Evolutionary conservation across 1,139 yeast species (phyloP), one percentile per base, ranked within the genome.

Genomic region (Insectozyma bohioensis): DNA sequence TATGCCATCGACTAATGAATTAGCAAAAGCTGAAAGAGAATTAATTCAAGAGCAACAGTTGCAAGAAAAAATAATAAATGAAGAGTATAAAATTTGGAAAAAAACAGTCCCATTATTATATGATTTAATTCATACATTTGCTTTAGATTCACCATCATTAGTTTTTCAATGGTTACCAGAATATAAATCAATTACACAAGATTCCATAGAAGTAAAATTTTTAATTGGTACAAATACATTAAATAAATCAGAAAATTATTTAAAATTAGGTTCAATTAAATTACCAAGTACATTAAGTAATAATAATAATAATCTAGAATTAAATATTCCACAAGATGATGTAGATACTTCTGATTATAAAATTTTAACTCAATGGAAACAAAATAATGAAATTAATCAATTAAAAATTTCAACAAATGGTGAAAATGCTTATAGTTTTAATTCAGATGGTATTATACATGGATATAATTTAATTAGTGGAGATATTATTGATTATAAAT

Each of bases 51-150:
- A 65, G 38, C 74, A 70, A 47, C 80, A 73, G 48, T 54, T 61
- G 37, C 63, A 63, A 35, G 81, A 75, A 45, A 75, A 74, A 46
- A 50, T 75, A 14, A 61, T 67, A 41, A 76, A 76, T 44, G 82
- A 76, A 55, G 95, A 86, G 58, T 88, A 80, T 67, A 85, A 88
- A 52, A 85, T 85, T 37, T 92, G 98, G 98, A 90, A 90, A 58
- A 92, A 92, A 54, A 81, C 95, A 9, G 85, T 92, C n/a, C 96
- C 95, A 11, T 72, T 87, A 45, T 65, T 92, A 33, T 92, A 92
- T 61, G 86, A 86, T 56, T 67, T 85, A 41, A 73, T 87, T 47
- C 76, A 86, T 42, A 76, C 95, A 20, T 69, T 76, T 42, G 77
- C 85, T 13, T 63, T 80, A 31, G 79, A 80, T 29, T 74, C 75